phyloP scores from a whole-genome alignment of 306 rosid genomes.

The Trichosanthes truncata region DNA sequence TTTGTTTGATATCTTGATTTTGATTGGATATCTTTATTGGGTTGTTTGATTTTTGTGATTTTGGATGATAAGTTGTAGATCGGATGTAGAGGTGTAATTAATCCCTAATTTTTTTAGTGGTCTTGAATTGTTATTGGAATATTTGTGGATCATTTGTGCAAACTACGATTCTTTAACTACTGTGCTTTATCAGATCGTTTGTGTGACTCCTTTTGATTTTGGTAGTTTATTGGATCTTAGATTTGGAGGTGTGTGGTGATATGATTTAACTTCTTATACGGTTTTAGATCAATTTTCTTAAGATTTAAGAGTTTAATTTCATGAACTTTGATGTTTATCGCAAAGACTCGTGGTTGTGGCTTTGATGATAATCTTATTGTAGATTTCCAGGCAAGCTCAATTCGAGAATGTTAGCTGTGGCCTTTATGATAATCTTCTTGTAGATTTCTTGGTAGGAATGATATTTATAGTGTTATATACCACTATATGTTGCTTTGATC shows the following conservation, averaged over 20 bases:
- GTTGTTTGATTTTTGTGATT: neutral
- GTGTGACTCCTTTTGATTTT: neutral
- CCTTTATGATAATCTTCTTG: neutral
- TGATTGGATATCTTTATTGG: neutral
- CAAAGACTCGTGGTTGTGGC: neutral
- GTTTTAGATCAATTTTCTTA: neutral
- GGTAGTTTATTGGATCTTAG: neutral
- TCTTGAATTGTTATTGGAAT: neutral
- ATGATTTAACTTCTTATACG: neutral
- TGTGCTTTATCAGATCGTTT: neutral
- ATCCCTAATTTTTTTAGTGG: neutral
- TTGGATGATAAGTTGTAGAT: constrained; percentile 13
- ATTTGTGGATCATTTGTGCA: neutral
- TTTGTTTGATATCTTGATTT: neutral
- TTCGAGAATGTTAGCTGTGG: neutral
- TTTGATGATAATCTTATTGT: no score
- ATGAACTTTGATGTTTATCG: neutral
- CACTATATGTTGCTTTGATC: neutral
- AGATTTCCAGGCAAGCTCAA: neutral
- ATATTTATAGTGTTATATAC: neutral
- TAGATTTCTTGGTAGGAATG: neutral
- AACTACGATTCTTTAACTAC: neutral
- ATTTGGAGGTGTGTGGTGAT: neutral
- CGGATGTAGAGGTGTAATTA: neutral
- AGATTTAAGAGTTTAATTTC: neutral